A percentile compares a stretch with the other conserved stretches of the same genome.
phyloP scores from a whole-genome alignment of 2,329 filamentous ascomycete genomes.

The Mollisiaceae sp. region DNA sequence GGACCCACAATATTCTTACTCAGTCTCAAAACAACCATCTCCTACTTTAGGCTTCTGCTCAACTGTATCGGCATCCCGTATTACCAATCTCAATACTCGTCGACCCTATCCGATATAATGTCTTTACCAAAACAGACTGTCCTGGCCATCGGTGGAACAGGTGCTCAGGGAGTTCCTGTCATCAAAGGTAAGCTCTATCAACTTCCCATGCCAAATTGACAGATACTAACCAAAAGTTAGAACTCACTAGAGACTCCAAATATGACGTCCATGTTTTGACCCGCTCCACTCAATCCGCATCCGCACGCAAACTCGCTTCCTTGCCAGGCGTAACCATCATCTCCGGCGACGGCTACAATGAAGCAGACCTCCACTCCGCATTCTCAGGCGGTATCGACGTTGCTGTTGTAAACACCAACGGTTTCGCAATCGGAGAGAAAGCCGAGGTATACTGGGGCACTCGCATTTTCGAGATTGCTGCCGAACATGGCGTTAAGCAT shows the following conservation, averaged over 20 bases:
- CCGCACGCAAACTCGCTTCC: constrained; percentile 43
- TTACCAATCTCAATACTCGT: background rate
- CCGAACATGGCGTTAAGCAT: constrained; percentile 35
- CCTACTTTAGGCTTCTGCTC: background rate
- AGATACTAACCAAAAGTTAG: constrained; percentile 19
- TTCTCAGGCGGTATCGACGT: constrained; percentile 43
- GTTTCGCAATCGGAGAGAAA: constrained; percentile 46
- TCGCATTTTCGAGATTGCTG: constrained; percentile 41
- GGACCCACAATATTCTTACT: constrained; percentile 3
- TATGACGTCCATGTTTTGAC: constrained; percentile 46
- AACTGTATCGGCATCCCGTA: background rate
- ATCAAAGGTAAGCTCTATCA: constrained; percentile 40
- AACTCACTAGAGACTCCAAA: constrained; percentile 15
- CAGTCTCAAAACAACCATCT: background rate
- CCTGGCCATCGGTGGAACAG: constrained; percentile 51
- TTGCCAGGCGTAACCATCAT: constrained; percentile 47
- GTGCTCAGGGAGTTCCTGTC: constrained; percentile 46
- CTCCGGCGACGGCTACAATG: constrained; percentile 45
- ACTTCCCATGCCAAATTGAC: constrained; percentile 30
- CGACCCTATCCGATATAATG: constrained; percentile 32
- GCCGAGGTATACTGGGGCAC: constrained; percentile 46
- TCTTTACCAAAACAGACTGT: constrained; percentile 58
- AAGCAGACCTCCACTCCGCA: constrained; percentile 43
- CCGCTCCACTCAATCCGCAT: constrained; percentile 42
- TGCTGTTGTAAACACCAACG: constrained; percentile 50